Conservation (phyloP, 2,329 filamentous ascomycete genomes). For the Akanthomyces dipterigenus region DNA sequence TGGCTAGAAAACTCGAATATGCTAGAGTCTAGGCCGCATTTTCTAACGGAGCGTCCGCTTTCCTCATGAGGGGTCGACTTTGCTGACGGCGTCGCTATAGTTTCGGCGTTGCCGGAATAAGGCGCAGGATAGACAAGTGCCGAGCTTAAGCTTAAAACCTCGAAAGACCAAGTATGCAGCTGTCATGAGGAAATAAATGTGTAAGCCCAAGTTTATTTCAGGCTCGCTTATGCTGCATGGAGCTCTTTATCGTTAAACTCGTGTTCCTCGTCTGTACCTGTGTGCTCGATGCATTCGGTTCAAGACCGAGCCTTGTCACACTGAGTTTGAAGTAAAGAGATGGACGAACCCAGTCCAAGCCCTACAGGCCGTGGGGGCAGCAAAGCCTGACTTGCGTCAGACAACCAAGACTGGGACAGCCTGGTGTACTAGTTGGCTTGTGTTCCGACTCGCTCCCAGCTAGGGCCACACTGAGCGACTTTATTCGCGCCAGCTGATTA, state of each 20-base stretch:
- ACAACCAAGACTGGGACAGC: background rate
- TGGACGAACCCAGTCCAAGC: background rate
- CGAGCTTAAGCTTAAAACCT: background rate
- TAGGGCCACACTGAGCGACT: background rate
- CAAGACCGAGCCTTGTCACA: background rate
- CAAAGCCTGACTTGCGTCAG: background rate
- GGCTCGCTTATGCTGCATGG: background rate
- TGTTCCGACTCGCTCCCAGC: background rate
- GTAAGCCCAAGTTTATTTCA: background rate
- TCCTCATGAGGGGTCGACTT: background rate
- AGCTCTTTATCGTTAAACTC: background rate
- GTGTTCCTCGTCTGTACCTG: background rate
- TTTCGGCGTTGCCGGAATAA: background rate
- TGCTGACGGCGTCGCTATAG: background rate
- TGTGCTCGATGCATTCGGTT: background rate
- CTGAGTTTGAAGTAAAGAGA: no score
- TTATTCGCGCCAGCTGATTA: background rate
- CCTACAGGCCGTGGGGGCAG: no score
- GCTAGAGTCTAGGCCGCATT: background rate
- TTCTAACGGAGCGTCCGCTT: no score
- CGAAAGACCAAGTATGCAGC: background rate
- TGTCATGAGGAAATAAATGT: background rate
- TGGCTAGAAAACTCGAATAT: slow-evolving; percentile 25
- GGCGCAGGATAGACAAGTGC: background rate
- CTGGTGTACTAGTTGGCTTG: background rate